Evolutionary conservation across 2,329 filamentous ascomycete genomes (phyloP), one percentile per base, ranked within the genome.

Genomic region (Calonectria leucothoes): DNA sequence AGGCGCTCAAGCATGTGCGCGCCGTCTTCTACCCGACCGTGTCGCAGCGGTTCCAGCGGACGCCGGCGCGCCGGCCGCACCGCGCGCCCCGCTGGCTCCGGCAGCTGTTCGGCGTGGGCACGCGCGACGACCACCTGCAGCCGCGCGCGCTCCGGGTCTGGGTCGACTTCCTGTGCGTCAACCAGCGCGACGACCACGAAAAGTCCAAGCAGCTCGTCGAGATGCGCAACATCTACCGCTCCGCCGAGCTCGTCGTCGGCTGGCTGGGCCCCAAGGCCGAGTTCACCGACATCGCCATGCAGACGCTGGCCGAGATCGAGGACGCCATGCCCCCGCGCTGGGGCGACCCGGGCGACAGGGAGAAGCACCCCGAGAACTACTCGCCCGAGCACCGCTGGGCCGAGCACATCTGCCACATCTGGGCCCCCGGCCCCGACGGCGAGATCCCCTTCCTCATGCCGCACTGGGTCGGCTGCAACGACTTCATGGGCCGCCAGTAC

Each of bases 301-400:
- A 75, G 14, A 74, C 77, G 15, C 77, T 84, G 39, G 77, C 75
- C n/a, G 76, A 79, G 45, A 82, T 80, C 70, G 82, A 84, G 63
- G 77, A 76, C 2, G 80, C 77, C 35, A 83, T 85, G 74, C 83
- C 83, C 10, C 65, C 72, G 29, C 70, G 77, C 64, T 85, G 82
- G 77, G 82, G 83, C 33, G 82, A 83, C 69, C 82, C 82, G 2
- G 82, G 80, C n/a, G 83, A 85, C 70, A 77, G 70, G 31, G 78
- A 81, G 57, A 74, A 75, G 61, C 78, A 84, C 59, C 83, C 83
- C 1, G 80, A 84, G 64, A 74, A 85, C 77, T 85, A 85, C 72
- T 74, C 81, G 23, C 83, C 83, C 20, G 69, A 72, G n/a, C 78
- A 83, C 73, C 49, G 73, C 35, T 84, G 83, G 83, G 76, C 82